A percentile compares a stretch with the other conserved stretches of the same genome.
phyloP scores from a whole-genome alignment of 23 red algal genomes.

The Gracilaria vermiculophylla region DNA sequence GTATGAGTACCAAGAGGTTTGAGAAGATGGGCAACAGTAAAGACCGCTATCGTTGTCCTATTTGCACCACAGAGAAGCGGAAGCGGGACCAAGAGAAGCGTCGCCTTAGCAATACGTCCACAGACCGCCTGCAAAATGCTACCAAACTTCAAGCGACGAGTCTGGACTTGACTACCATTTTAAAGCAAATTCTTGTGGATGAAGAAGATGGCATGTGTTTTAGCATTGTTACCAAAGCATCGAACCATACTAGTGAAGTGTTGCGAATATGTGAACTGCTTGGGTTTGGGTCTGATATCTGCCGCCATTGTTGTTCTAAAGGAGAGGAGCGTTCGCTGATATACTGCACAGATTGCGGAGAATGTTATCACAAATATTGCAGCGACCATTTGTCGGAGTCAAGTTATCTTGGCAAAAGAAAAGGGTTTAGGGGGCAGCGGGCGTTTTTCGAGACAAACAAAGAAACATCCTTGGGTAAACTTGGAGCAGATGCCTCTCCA shows the following conservation, averaged over 20 bases:
- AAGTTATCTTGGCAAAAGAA: neutral
- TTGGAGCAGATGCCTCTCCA: neutral
- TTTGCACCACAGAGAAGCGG: constrained; percentile 30
- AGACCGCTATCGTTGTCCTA: constrained; percentile 31
- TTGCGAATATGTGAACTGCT: neutral
- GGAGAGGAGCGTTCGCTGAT: constrained; percentile 8
- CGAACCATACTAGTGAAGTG: neutral
- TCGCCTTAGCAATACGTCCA: neutral
- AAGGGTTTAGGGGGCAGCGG: neutral
- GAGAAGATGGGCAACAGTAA: constrained; percentile 10
- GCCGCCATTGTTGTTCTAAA: constrained; percentile 46
- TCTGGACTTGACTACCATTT: neutral
- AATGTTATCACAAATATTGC: constrained; percentile 46
- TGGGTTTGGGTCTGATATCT: constrained; percentile 21
- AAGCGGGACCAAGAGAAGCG: constrained; percentile 9
- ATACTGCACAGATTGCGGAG: constrained; percentile 54
- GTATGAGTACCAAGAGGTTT: constrained; percentile 9
- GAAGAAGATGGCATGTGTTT: neutral
- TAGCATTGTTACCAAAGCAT: constrained; percentile 14
- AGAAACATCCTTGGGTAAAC: neutral
- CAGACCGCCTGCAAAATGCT: neutral
- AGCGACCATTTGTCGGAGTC: neutral
- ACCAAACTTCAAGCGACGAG: neutral
- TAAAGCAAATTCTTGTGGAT: neutral
- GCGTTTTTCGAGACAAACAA: neutral